Conservation (phyloP, 331 rosid species). For the Quercus phellos region DNA sequence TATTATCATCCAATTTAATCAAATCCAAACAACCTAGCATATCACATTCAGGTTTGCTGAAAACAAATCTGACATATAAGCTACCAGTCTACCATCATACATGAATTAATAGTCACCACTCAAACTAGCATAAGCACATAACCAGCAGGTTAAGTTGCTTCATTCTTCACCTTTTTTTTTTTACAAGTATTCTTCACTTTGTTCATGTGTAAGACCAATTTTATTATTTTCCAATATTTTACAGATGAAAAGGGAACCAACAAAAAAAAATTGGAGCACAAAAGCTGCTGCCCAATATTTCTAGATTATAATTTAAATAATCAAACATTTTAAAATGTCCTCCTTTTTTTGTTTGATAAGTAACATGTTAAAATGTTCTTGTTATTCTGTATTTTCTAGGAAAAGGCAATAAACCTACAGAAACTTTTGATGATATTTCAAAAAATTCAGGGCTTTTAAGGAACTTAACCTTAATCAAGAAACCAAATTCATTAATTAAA, state of each 20-base stretch:
- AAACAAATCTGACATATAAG: background rate
- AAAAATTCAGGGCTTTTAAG: background rate
- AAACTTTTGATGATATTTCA: background rate
- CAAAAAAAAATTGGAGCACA: background rate
- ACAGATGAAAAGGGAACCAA: background rate
- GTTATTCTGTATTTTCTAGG: too few relatives aligned
- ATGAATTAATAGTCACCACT: too few relatives aligned
- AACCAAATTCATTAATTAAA: background rate
- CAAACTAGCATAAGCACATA: too few relatives aligned
- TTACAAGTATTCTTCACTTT: background rate
- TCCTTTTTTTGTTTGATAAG: too few relatives aligned
- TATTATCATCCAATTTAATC: too few relatives aligned
- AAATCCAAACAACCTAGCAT: too few relatives aligned
- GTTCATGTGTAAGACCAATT: background rate
- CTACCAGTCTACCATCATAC: background rate
- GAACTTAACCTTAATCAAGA: background rate
- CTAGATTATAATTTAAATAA: background rate
- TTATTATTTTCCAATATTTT: background rate
- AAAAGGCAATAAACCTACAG: background rate
- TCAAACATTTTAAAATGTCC: background rate
- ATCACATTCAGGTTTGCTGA: background rate
- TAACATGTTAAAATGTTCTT: too few relatives aligned
- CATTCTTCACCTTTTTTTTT: too few relatives aligned
- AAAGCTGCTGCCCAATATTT: background rate
- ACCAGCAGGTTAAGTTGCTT: too few relatives aligned